Evolutionary conservation across 768 basidiomycete genomes (phyloP).

Genomic region (Agrocybe chaxingu): DNA sequence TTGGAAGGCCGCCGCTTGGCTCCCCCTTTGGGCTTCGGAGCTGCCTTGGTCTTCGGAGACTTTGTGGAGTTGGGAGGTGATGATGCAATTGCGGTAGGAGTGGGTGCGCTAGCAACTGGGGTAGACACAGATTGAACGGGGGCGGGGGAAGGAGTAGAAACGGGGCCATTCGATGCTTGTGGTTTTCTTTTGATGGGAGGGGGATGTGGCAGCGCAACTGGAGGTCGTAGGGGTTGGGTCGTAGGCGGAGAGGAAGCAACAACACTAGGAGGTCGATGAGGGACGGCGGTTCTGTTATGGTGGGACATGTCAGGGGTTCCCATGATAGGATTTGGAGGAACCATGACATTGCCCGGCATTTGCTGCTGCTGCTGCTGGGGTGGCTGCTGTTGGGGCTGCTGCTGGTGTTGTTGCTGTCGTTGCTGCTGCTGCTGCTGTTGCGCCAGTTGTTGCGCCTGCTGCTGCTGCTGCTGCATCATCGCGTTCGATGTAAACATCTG

Average conservation of each 20-base stretch:
- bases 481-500: background rate
- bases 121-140: conserved; percentile 34
- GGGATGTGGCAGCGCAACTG: conserved; percentile 17
- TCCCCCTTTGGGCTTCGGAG: conserved; percentile 41
- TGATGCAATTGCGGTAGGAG: conserved; percentile 49
- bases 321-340: conserved; percentile 11
- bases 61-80: conserved; percentile 66
- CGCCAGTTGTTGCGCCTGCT: background rate
- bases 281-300: conserved; percentile 12
- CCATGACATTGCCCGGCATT: conserved; percentile 10
- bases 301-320: conserved; percentile 8
- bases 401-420: conserved; percentile 12
- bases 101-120: conserved; percentile 44
- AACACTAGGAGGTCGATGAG: conserved; percentile 18
- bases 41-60: conserved; percentile 61
- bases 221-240: conserved; percentile 15
- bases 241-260: conserved; percentile 20
- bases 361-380: conserved; percentile 16
- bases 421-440: conserved; percentile 13
- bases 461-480: background rate
- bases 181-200: conserved; percentile 16
- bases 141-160: conserved; percentile 19
- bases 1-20: conserved; percentile 31
- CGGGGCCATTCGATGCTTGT: conserved; percentile 10
- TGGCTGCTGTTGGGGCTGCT: conserved; percentile 13